A percentile compares a stretch with the other conserved stretches of the same genome.
phyloP scores from a whole-genome alignment of 2,329 filamentous ascomycete species.

The Curvularia hawaiiensis region DNA sequence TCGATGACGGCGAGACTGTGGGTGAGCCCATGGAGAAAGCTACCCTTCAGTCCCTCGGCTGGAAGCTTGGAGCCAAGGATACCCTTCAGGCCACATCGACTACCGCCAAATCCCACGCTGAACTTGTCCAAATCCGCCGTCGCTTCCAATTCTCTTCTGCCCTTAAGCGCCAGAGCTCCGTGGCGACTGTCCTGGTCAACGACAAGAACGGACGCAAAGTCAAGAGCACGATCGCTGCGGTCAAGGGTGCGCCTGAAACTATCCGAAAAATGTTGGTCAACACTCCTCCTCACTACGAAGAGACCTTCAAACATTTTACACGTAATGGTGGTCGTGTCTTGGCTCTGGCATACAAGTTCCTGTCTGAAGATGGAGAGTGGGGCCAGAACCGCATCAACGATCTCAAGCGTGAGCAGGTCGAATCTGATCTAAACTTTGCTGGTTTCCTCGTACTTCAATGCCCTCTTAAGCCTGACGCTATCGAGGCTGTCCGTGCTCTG shows the following conservation, averaged over 20 bases:
- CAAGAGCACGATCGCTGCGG: conserved; percentile 87
- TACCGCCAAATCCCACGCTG: conserved; percentile 58
- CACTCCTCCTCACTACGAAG: conserved; percentile 87
- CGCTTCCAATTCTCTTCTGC: conserved; percentile 98
- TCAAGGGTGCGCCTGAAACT: conserved; percentile 97
- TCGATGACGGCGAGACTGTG: conserved; percentile 96
- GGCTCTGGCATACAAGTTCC: conserved; percentile 90
- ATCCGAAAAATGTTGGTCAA: conserved; percentile 90
- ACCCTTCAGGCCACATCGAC: conserved; percentile 72
- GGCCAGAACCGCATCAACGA: conserved; percentile 88
- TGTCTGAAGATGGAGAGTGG: conserved; percentile 80
- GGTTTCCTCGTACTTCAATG: conserved; percentile 96
- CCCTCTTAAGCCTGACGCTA: conserved; percentile 93
- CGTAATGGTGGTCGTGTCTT: conserved; percentile 93
- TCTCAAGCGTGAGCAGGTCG: conserved; percentile 89
- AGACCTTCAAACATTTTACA: conserved; percentile 98
- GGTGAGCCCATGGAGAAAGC: conserved; percentile 99
- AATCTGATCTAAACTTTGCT: conserved; percentile 83
- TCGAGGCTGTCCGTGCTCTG: conserved; percentile 92
- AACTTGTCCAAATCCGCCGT: conserved; percentile 91
- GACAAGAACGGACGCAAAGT: conserved; percentile 75
- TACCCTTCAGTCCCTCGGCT: conserved; percentile 85
- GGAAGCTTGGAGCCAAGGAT: conserved; percentile 91
- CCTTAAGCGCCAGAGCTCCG: conserved; percentile 92
- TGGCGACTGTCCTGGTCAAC: conserved; percentile 78